These are phyloP conservation scores for Quercus suber DNA, from an alignment of 306 rosid genomes.

Conservation along the genomic window DNA sequence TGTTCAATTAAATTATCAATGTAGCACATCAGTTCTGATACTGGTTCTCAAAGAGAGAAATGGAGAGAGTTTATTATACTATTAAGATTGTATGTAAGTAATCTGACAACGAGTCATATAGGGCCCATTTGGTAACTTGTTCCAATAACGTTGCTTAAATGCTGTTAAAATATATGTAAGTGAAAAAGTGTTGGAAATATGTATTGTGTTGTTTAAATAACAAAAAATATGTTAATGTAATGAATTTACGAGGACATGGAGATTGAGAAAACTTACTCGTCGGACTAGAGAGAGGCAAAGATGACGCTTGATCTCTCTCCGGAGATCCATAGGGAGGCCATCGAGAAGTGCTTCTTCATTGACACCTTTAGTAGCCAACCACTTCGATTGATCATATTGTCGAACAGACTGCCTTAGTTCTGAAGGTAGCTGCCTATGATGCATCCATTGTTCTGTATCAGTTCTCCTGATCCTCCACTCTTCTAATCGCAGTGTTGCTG, in stretches of 20 bases:
- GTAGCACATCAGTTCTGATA: too few relatives aligned
- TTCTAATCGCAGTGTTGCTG: slow-evolving; percentile 76
- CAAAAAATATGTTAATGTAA: too few relatives aligned
- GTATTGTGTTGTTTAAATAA: too few relatives aligned
- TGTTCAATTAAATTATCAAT: neutral
- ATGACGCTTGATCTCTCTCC: slow-evolving; percentile 92
- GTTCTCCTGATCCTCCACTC: slow-evolving; percentile 94
- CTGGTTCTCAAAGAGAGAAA: too few relatives aligned
- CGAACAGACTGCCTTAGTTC: slow-evolving; percentile 67
- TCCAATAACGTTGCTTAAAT: accelerated
- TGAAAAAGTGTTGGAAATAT: accelerated
- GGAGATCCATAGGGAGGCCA: slow-evolving; percentile 78
- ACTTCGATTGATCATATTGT: slow-evolving; percentile 81
- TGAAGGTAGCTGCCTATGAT: slow-evolving; percentile 78
- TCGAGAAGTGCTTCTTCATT: slow-evolving; percentile 80
- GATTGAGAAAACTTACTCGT: slow-evolving; percentile 44
- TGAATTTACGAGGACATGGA: too few relatives aligned
- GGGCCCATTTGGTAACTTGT: too few relatives aligned
- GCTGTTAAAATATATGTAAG: accelerated
- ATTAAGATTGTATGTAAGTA: too few relatives aligned
- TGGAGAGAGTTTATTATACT: too few relatives aligned
- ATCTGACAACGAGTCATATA: too few relatives aligned
- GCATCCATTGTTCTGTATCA: slow-evolving; percentile 96
- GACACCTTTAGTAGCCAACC: slow-evolving; percentile 91
- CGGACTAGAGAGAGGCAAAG: slow-evolving; percentile 89